Evolutionary conservation across 1,139 yeast species (phyloP).

Genomic region (Yamadazyma conglobata): DNA sequence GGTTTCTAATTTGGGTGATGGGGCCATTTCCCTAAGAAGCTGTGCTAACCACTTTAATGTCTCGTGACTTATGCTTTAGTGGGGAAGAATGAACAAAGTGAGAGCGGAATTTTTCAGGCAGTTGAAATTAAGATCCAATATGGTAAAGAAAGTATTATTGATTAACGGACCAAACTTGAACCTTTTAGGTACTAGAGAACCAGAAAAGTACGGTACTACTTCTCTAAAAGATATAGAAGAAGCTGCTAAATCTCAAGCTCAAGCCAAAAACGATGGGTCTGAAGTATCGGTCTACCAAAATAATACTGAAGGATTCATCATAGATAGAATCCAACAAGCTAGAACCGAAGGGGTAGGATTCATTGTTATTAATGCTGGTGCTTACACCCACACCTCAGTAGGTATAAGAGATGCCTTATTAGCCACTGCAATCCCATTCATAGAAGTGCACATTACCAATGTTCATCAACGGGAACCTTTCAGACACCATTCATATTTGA

Average conservation of each 20-base stretch:
- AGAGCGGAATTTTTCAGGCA: not conserved
- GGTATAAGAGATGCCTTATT: conserved; percentile 48
- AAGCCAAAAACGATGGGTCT: conserved; percentile 26
- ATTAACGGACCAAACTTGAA: conserved; percentile 49
- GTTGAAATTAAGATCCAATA: conserved; percentile 8
- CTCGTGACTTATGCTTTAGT: no score
- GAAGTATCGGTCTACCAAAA: conserved; percentile 34
- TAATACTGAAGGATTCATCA: conserved; percentile 46
- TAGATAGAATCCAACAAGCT: conserved; percentile 47
- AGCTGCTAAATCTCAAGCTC: conserved; percentile 37
- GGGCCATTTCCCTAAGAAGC: no score
- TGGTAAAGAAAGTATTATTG: conserved; percentile 41
- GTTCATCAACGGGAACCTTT: conserved; percentile 49
- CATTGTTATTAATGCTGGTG: conserved; percentile 48
- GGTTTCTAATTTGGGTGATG: no score
- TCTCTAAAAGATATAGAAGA: conserved; percentile 39
- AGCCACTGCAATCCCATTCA: conserved; percentile 46
- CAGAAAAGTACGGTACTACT: conserved; percentile 48
- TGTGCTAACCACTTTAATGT: no score
- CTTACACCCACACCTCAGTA: conserved; percentile 49
- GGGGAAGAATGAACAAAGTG: no score
- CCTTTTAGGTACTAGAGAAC: conserved; percentile 47
- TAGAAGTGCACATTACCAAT: conserved; percentile 49
- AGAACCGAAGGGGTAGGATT: conserved; percentile 37
- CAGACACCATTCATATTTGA: conserved; percentile 46